Conservation (phyloP, 352 stramenopile genomes). For the Peronospora destructor region DNA sequence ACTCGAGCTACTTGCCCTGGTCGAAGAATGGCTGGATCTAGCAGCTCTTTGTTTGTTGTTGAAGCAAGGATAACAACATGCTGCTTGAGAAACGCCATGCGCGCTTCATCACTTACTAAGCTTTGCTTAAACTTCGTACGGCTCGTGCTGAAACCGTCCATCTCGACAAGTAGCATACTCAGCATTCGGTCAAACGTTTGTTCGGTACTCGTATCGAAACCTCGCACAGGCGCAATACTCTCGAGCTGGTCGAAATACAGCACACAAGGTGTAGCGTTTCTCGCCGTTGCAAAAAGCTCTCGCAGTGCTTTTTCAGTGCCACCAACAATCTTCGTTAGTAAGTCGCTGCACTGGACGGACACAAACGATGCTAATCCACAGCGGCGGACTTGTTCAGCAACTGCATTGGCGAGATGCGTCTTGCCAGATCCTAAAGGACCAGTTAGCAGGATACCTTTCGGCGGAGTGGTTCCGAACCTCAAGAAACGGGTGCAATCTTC, state of each 20-base stretch:
- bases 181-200: slow-evolving; percentile 90
- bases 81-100: slow-evolving; percentile 62
- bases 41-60: slow-evolving; percentile 56
- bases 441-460: slow-evolving; percentile 97
- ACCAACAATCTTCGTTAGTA: slow-evolving; percentile 87
- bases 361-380: slow-evolving; percentile 77
- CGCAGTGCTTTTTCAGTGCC: slow-evolving; percentile 84
- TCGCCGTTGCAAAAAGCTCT: slow-evolving; percentile 82
- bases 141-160: slow-evolving; percentile 81
- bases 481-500: slow-evolving; percentile 93
- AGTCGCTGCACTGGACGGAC: slow-evolving; percentile 81
- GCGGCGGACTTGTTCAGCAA: slow-evolving; percentile 54
- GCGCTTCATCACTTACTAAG: slow-evolving; percentile 33
- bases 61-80: slow-evolving; percentile 83
- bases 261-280: slow-evolving; percentile 82
- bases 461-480: slow-evolving; percentile 94
- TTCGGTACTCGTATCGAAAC: slow-evolving; percentile 88
- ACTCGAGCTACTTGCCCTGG: slow-evolving; percentile 45
- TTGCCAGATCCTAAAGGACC: slow-evolving; percentile 98
- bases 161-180: slow-evolving; percentile 87
- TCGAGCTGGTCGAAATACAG: slow-evolving; percentile 92
- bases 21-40: slow-evolving; percentile 85
- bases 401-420: slow-evolving; percentile 86
- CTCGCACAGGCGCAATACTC: slow-evolving; percentile 75
- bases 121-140: slow-evolving; percentile 29